Conservation (phyloP, 2,329 filamentous ascomycete species). For the Aspergillus neotritici region DNA sequence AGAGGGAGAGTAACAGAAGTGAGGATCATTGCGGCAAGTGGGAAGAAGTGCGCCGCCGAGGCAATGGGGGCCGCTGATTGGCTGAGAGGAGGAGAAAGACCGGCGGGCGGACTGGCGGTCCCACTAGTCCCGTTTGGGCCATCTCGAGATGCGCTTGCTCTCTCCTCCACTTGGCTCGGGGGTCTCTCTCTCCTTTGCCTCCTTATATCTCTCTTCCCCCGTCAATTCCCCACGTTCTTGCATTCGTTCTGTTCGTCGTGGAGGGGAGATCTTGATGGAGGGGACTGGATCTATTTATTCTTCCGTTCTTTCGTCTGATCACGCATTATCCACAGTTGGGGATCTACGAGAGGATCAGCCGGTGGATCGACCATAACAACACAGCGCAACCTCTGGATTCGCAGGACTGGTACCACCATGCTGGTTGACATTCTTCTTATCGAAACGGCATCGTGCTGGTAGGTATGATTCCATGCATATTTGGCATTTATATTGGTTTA, state of each 20-base stretch:
- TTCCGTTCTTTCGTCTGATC: neutral
- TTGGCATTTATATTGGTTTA: no score
- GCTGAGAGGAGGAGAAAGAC: conserved; percentile 33
- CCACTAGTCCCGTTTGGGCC: conserved; percentile 29
- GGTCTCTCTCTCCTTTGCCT: conserved; percentile 8
- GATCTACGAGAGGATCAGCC: no score
- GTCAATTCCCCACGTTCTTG: conserved; percentile 52
- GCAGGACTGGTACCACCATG: no score
- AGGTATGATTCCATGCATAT: no score
- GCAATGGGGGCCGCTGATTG: conserved; percentile 28
- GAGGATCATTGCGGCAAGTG: conserved; percentile 27
- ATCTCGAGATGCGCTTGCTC: conserved; percentile 19
- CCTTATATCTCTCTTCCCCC: neutral
- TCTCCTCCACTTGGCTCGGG: conserved; percentile 30
- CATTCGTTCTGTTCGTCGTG: conserved; percentile 57
- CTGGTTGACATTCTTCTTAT: no score
- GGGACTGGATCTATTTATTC: neutral
- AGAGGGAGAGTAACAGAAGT: conserved; percentile 28
- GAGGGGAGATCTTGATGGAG: conserved; percentile 32
- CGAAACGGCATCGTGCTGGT: no score
- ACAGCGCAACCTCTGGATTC: no score
- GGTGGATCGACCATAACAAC: no score
- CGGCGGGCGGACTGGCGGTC: conserved; percentile 11
- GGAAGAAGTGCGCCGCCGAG: conserved; percentile 31
- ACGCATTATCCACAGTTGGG: no score